phyloP scores from a whole-genome alignment of 2,329 filamentous ascomycete species.

The Sphaceloma murrayae region DNA sequence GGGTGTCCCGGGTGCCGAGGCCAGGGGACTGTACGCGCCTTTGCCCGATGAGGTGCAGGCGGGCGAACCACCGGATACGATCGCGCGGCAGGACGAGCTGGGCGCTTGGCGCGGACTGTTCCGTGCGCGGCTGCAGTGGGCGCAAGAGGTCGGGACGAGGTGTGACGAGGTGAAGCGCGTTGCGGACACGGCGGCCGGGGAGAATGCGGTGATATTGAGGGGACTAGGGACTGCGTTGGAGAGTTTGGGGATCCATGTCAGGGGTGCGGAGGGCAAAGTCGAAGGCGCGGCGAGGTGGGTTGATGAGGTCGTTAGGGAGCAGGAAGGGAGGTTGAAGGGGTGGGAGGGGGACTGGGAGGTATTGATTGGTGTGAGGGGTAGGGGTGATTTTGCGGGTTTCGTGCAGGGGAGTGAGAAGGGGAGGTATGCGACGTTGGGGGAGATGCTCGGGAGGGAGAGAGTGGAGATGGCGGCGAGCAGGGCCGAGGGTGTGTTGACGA shows the following conservation, averaged over 20 bases:
- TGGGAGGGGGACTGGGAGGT: constrained; percentile 62
- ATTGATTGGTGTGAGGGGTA: constrained; percentile 55
- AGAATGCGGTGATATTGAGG: constrained; percentile 66
- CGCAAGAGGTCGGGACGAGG: constrained; percentile 57
- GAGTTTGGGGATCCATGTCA: constrained; percentile 70
- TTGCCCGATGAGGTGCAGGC: constrained; percentile 53
- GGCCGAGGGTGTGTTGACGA: constrained; percentile 52
- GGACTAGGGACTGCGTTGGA: constrained; percentile 76
- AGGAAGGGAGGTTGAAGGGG: constrained; percentile 51
- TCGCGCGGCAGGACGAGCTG: constrained; percentile 68
- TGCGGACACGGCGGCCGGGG: constrained; percentile 56
- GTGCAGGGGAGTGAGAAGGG: constrained; percentile 28
- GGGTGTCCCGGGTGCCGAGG: constrained; percentile 22
- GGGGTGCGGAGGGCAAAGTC: constrained; percentile 61
- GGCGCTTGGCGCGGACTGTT: constrained; percentile 84
- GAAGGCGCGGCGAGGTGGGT: constrained; percentile 63
- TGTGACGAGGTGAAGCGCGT: constrained; percentile 56
- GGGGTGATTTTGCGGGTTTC: constrained; percentile 52
- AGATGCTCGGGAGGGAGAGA: constrained; percentile 65
- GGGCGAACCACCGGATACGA: constrained; percentile 61
- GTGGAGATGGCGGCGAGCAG: constrained; percentile 62
- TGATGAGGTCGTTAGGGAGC: constrained; percentile 56
- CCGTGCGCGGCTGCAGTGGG: constrained; percentile 71
- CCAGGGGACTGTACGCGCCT: constrained; percentile 43
- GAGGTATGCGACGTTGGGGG: constrained; percentile 53